Base-by-base conservation (phyloP, 73 alveolate species). In the Symbiodinium pilosum region DNA sequence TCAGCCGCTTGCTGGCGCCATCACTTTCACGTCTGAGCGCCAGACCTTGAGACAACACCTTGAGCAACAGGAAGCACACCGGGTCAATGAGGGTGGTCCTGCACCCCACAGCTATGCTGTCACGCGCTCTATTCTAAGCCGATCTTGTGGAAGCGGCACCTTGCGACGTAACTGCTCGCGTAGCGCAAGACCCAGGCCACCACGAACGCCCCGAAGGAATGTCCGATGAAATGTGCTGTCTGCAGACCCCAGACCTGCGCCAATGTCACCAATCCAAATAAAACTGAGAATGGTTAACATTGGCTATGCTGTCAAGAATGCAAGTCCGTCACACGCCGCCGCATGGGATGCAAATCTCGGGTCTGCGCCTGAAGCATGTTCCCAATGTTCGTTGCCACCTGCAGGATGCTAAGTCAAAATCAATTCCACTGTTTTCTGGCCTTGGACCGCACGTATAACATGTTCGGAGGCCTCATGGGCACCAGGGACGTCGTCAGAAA, bases 141-240 rank as follows among this genome's bases (percentile, higher is more conserved):
- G n/a, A n/a, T n/a, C n/a, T n/a, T n/a, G n/a, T n/a, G n/a, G n/a
- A n/a, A n/a, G n/a, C n/a, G n/a, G n/a, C n/a, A n/a, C n/a, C n/a
- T 88, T 16, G 71, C 87, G 69, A 88, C 95, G 47, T 42, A 30
- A 51, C 73, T 83, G 44, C 44, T 43, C 30, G 95, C 86, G 14
- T 88, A 88, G 86, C 95, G 95, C 95, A 88, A 36, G 38, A 88
- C 95, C 95, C 95, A 88, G 73, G 95, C 95, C 42, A 64, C 86
- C 39, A 88, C 95, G 40, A 88, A 88, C 39, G 95, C 86, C 34
- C 95, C 95, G 38, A 88, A 88, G 47, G 95, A 88, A 36, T 88
- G 95, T 4, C 95, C 95, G 5, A 88, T 84, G 44, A 88, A 88
- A 86, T 88, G 95, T 9, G 95, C 95, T 26, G 39, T 5, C n/a